Evolutionary conservation across 805 yeast species (phyloP).

Genomic region (Cyberlindnera mrakii): DNA sequence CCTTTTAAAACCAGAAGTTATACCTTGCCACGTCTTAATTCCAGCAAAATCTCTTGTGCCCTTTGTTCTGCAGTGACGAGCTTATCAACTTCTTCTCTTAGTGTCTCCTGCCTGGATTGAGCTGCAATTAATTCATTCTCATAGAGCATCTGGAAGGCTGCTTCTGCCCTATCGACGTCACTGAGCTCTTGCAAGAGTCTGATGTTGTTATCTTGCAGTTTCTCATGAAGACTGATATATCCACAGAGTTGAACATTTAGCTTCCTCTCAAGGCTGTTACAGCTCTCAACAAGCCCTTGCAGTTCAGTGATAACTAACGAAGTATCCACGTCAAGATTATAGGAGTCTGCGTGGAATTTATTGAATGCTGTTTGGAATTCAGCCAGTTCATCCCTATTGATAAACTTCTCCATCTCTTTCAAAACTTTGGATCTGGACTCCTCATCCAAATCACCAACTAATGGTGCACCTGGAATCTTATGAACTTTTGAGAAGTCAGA

Average conservation of each 20-base stretch:
- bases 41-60: slow-evolving; percentile 18
- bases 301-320: slow-evolving; percentile 6
- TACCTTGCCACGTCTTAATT: slow-evolving; percentile 3
- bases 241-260: slow-evolving; percentile 9
- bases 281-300: slow-evolving; percentile 8
- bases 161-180: slow-evolving; percentile 18
- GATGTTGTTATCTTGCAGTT: slow-evolving; percentile 8
- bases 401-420: slow-evolving; percentile 7
- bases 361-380: slow-evolving; percentile 9
- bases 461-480: slow-evolving; percentile 15
- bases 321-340: background rate
- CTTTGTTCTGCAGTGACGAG: slow-evolving; percentile 19
- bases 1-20: too few relatives aligned
- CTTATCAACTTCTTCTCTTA: slow-evolving; percentile 20
- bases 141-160: slow-evolving; percentile 18
- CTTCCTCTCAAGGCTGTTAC: slow-evolving; percentile 15
- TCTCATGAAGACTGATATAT: slow-evolving; percentile 8
- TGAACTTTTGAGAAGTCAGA: slow-evolving; percentile 35
- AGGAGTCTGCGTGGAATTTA: slow-evolving; percentile 1
- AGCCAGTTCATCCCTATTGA: slow-evolving; percentile 3
- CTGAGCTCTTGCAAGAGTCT: slow-evolving; percentile 10
- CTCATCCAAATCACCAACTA: slow-evolving; percentile 19
- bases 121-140: slow-evolving; percentile 11
- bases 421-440: slow-evolving; percentile 2
- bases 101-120: slow-evolving; percentile 7